These are phyloP conservation scores for Phycomyces nitens DNA, from an alignment of 192 early-diverging fungal species.

Conservation along the genomic window DNA sequence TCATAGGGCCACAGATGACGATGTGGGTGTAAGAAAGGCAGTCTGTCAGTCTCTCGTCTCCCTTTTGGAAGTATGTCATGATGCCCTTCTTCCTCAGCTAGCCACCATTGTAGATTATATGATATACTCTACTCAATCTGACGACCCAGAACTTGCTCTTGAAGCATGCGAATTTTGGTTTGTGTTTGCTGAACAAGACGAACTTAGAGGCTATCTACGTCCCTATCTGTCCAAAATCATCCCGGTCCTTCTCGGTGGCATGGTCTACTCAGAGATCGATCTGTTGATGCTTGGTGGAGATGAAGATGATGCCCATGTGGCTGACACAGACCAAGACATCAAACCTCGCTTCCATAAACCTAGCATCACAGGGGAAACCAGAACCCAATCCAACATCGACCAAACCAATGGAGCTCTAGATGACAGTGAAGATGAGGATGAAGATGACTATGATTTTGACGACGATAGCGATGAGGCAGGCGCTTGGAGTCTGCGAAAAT, in stretches of 20 bases:
- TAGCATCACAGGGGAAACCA: conserved; percentile 16
- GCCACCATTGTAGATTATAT: conserved; percentile 91
- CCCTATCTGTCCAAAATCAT: conserved; percentile 74
- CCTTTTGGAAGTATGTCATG: conserved; percentile 80
- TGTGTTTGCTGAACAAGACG: conserved; percentile 91
- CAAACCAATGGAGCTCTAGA: conserved; percentile 19
- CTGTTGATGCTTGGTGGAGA: conserved; percentile 74
- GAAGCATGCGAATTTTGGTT: conserved; percentile 99
- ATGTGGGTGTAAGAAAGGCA: conserved; percentile 79
- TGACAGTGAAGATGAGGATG: conserved; percentile 73
- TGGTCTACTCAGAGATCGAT: conserved; percentile 97
- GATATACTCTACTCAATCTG: conserved; percentile 88
- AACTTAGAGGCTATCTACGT: conserved; percentile 65
- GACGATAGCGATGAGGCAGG: conserved; percentile 82
- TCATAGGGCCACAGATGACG: conserved; percentile 77
- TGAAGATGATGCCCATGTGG: conserved; percentile 82
- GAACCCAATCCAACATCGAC: neutral
- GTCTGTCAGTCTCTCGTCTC: conserved; percentile 94
- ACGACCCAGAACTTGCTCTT: conserved; percentile 84
- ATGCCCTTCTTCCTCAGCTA: conserved; percentile 86
- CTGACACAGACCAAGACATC: conserved; percentile 90
- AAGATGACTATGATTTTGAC: conserved; percentile 80
- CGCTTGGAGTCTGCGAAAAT: conserved; percentile 98
- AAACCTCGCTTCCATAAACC: conserved; percentile 91
- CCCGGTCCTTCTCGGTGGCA: conserved; percentile 88